These are phyloP conservation scores for Mycena indigotica DNA, from an alignment of 768 basidiomycete genomes.

Conservation along the genomic window DNA sequence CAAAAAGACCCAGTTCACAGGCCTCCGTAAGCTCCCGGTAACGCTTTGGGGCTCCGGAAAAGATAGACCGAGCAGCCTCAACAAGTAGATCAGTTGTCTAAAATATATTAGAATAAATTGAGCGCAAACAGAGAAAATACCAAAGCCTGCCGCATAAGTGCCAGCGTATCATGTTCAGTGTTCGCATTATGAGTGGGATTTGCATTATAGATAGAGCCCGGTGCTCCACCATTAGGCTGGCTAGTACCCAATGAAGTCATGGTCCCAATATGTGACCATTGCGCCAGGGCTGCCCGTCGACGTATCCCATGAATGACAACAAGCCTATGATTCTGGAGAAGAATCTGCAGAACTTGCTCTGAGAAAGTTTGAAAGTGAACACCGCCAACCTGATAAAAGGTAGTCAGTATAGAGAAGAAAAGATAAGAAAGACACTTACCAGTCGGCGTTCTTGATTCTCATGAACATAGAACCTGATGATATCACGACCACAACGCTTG, in stretches of 20 bases:
- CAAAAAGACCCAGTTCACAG: background rate
- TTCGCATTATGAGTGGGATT: background rate
- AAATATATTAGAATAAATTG: background rate
- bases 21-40: background rate
- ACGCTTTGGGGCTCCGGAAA: background rate
- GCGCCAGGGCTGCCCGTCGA: background rate
- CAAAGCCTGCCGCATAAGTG: background rate
- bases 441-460: no score
- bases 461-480: no score
- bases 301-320: background rate
- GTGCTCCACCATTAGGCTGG: background rate
- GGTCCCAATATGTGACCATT: background rate
- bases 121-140: background rate
- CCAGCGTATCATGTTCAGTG: background rate
- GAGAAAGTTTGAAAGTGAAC: no score
- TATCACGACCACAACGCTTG: no score
- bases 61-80: background rate
- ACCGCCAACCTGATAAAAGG: no score
- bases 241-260: background rate
- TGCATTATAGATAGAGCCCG: background rate
- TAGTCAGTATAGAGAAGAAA: no score
- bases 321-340: background rate
- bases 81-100: background rate
- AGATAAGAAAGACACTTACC: no score
- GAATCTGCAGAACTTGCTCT: no score